A percentile compares a stretch with the other conserved stretches of the same genome.
Evolutionary conservation across 345 rosid species (phyloP).

Genomic region (Nasturtium officinale): DNA sequence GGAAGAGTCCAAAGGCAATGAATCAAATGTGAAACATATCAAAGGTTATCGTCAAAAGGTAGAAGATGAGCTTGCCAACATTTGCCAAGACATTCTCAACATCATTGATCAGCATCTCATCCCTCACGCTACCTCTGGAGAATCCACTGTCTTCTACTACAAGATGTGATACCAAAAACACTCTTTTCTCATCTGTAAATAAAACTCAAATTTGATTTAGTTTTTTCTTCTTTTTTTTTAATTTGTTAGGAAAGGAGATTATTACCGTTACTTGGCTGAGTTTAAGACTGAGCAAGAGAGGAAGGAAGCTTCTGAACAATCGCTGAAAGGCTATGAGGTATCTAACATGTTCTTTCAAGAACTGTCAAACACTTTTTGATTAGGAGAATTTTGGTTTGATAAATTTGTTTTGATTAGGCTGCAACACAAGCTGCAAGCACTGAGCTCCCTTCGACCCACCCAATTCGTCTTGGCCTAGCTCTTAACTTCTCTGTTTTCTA

Average conservation of each 20-base stretch:
- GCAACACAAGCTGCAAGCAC: slow-evolving; percentile 86
- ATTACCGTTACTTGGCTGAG: slow-evolving; percentile 91
- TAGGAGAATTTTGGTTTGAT: background rate
- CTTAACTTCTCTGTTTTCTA: slow-evolving; percentile 99
- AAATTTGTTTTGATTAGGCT: slow-evolving; percentile 52
- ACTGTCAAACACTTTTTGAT: background rate
- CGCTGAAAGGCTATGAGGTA: slow-evolving; percentile 93
- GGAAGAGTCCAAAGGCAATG: slow-evolving; percentile 92
- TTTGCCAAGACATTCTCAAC: slow-evolving; percentile 77
- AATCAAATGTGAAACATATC: slow-evolving; percentile 78
- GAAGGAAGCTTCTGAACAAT: slow-evolving; percentile 92
- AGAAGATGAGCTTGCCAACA: slow-evolving; percentile 86
- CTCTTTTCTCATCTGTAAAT: background rate
- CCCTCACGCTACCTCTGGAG: slow-evolving; percentile 82
- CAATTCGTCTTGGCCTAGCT: slow-evolving; percentile 97
- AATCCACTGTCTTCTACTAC: slow-evolving; percentile 96
- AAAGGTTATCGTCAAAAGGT: slow-evolving; percentile 86
- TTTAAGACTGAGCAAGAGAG: slow-evolving; percentile 86
- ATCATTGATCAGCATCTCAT: slow-evolving; percentile 87
- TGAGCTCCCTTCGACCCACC: slow-evolving; percentile 96
- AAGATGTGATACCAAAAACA: slow-evolving; percentile 63
- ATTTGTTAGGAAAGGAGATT: slow-evolving; percentile 84
- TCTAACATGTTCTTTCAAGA: background rate
- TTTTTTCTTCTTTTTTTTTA: too few species aligned
- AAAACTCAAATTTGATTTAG: background rate